Base-by-base conservation (phyloP, 1,139 yeast genomes). In the Nadsonia commutata region DNA sequence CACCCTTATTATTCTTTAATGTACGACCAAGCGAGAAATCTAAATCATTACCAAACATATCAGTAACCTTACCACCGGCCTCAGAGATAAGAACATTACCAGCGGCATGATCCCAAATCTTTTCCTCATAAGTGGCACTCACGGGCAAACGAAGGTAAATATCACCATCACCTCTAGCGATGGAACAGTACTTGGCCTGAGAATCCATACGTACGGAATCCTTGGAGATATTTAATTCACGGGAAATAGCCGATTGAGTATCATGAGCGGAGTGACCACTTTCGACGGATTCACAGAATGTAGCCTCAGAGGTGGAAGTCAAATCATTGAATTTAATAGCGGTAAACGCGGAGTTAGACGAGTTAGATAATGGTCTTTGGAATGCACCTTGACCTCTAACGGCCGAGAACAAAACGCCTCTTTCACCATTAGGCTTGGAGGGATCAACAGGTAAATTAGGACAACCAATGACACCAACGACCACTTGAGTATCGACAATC, bases 51-150 rank as follows among this genome's bases (percentile, higher is more conserved):
- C 96, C 94, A 45, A 72, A 60, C 56, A 88, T 76, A 58, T 90
- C 98, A 13, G 93, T 78, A 21, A 90, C 97, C 43, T 67, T 62
- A 7, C 98, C 98, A 40, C 97, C 97, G 53, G 94, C 83, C 62
- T 93, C 98, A 33, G 74, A 70, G 38, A 93, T 78, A 51, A 90
- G 72, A 11, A 88, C 69, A 53, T 82, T 80, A 4, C 98, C 99
- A 2, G 96, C 94, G 20, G 97, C 97, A 60, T 90, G 99, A 62
- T 90, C 99, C 98, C 98, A 90, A 48, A 90, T 86, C 64, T 93
- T 90, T 59, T 90, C 99, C 55, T 84, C 74, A 60, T 88, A 90
- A 2, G 72, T 64, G 43, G 75, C 71, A 51, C 73, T 77, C 40
- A 80, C 75, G 11, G 99, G 98, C 47, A 93, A 67, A 52, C 99